Evolutionary conservation across 257 asterid genomes (phyloP), one percentile per base, ranked within the genome.

Genomic region (Penstemon newberryi): DNA sequence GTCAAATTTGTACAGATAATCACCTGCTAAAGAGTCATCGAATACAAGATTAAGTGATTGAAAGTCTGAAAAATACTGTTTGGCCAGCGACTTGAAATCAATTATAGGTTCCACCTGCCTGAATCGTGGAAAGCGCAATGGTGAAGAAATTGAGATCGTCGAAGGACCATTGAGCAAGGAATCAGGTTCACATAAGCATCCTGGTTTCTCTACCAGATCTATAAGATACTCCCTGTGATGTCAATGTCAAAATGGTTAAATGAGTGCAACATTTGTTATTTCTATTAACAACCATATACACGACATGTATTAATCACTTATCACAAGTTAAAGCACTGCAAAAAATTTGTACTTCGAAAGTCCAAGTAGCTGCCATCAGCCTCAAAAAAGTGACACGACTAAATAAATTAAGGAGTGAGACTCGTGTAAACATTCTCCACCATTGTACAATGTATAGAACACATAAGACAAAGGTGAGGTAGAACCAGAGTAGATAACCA

Each of bases 161-260:
- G 89, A 83, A 73, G 96, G 96, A 73, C 99, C 99, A 56, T 91
- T 94, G 53, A 89, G 81, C 91, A 84, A 75, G 67, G 99, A 94
- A 85, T 94, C 96, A 6, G 99, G 99, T 73, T 85, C 95, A 50
- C 75, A 74, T 64, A 94, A 76, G 75, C 71, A 81, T 68, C 99
- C 99, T 57, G 99, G 99, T 64, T 74, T 82, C 75, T 84, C 93
- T 78, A 89, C 64, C 89, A 94, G 80, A 87, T 94, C 99, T 71
- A 94, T 80, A 69, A 91, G 84, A 81, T 79, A 89, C 78, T 94
- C 99, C 96, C 99, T 94, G 96, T 56, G 49, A 70, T 64, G 70
- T 64, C 75, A 69, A 72, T 40, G 57, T 51, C 63, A 73, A 81
- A 68, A 71, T 55, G 60, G 51, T 68, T 51, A 68, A 45, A 61